Evolutionary conservation across 202 grass and related monocot species (phyloP), one percentile per base, ranked within the genome.

Genomic region (Eragrostis tef): DNA sequence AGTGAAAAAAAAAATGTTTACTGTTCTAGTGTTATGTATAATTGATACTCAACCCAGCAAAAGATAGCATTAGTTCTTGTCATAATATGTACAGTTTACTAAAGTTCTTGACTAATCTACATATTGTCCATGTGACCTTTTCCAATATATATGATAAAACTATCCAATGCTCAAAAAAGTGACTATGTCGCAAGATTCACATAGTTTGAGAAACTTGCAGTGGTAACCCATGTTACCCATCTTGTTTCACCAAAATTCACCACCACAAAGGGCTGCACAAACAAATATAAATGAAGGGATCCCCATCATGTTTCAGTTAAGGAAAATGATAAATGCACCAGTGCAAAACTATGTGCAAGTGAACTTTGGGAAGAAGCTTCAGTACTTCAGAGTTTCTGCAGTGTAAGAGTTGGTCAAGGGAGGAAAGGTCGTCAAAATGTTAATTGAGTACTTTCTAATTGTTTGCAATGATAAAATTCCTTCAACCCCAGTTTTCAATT

Each of bases 341-440:
- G 26, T 78, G 50, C 54, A 26, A 75, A 13, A 13, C 20, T 75
- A 67, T 4, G 41, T 65, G 68, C 9, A 27, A 45, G 67, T 5
- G 45, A 56, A 66, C 24, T 31, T 75, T 56, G 46, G 6, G 43
- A 83, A 61, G 11, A 46, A 39, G 46, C 41, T 70, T n/a, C 45
- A 19, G 67, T 46, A 36, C 19, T 67, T 41, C 34, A 42, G 25
- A 65, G 56, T 57, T 65, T 15, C 48, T 29, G 48, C n/a, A 73
- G 51, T 73, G 36, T 78, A 49, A 87, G 26, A 51, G 42, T 67
- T 73, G 15, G 24, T 54, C 49, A 39, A 63, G 81, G 25, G 25
- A 85, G 70, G 56, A 62, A 67, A 83, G 27, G 10, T 39, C 56
- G 76, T 75, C n/a, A 59, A 17, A 77, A 43, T 82, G 1, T 74